Conservation (phyloP, 805 yeast species). For the Cyberlindnera galapagoensis region DNA sequence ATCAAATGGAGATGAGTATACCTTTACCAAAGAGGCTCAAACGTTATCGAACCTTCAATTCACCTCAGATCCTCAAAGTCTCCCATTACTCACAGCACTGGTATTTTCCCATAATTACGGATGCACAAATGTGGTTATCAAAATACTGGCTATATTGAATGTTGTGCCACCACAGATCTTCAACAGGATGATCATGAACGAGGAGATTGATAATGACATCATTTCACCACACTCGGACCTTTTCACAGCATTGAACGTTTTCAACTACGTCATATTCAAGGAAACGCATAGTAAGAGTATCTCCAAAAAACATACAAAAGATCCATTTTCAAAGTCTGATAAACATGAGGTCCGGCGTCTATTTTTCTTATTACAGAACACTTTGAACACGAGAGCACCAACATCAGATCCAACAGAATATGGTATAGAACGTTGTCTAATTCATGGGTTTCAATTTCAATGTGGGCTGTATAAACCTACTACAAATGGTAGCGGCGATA, state of each 20-base stretch:
- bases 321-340: conserved; percentile 4
- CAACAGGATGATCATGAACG: conserved; percentile 4
- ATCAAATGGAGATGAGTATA: conserved; percentile 2
- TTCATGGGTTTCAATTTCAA: conserved; percentile 3
- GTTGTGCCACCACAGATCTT: conserved; percentile 5
- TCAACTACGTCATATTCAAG: conserved; percentile 2
- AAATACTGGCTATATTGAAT: conserved; percentile 1
- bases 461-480: too few species aligned
- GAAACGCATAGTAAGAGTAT: not conserved
- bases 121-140: conserved; percentile 2
- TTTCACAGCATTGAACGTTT: conserved; percentile 7
- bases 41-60: conserved; percentile 1
- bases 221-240: conserved; percentile 8
- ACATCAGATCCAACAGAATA: not conserved
- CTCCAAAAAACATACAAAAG: not conserved
- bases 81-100: conserved; percentile 4
- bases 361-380: not conserved
- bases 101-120: not conserved
- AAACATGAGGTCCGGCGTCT: conserved; percentile 23
- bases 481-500: too few species aligned
- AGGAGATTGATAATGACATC: conserved; percentile 4
- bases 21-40: conserved; percentile 2
- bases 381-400: not conserved
- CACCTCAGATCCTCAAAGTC: conserved; percentile 1
- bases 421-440: not conserved